Percentiles rank a stretch among this genome's conserved stretches.
These are phyloP conservation scores for Cladophialophora exuberans DNA, from an alignment of 2,329 filamentous ascomycete genomes.

Conservation along the genomic window DNA sequence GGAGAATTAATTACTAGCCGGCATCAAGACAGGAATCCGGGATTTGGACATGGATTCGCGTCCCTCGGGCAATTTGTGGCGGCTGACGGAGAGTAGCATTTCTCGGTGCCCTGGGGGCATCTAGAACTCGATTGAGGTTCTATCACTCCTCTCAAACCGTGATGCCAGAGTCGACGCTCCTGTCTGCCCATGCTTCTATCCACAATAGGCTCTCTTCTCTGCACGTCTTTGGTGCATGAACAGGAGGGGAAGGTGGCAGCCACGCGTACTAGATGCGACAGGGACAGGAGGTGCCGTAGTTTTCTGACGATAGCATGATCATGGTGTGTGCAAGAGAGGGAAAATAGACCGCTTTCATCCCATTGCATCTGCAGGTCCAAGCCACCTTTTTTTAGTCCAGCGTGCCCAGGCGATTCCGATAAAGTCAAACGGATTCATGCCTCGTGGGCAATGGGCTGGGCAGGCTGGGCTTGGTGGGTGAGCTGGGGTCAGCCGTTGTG, in stretches of 20 bases:
- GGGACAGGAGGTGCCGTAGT: constrained; percentile 7
- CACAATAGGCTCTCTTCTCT: constrained; percentile 5
- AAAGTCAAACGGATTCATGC: not conserved
- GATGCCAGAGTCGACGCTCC: constrained; percentile 13
- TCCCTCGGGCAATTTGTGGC: constrained; percentile 5
- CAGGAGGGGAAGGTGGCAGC: constrained; percentile 15
- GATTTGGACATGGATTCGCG: constrained; percentile 6
- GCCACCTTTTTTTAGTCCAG: not conserved
- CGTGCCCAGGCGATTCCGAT: not conserved
- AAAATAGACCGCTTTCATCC: not conserved
- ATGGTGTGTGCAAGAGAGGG: not conserved
- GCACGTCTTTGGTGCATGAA: constrained; percentile 19
- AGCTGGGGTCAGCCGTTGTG: not conserved
- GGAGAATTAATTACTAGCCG: not conserved
- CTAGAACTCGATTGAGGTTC: not conserved
- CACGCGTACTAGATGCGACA: not conserved
- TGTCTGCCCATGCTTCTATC: not conserved
- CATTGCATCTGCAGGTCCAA: not conserved
- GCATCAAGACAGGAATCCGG: not conserved
- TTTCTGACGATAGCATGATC: not conserved
- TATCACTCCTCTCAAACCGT: constrained; percentile 8
- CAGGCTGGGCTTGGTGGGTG: too few relatives aligned
- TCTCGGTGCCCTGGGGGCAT: not conserved
- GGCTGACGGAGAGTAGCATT: constrained; percentile 6
- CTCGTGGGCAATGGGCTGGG: not conserved